Conservation (phyloP, 2,329 filamentous ascomycete species). For the Claviceps fusiformis region DNA sequence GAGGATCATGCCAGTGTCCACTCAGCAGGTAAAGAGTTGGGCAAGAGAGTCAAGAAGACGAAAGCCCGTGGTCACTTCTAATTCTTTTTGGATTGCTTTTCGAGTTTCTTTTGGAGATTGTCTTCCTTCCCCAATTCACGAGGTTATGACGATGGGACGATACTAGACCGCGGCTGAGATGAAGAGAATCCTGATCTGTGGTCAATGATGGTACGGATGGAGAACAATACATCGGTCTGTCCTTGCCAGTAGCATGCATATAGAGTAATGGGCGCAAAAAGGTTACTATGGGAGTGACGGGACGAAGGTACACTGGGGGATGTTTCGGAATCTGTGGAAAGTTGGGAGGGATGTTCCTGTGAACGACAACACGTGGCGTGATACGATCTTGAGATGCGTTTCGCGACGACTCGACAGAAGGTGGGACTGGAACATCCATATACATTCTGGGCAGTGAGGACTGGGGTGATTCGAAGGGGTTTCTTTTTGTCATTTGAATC, state of each 20-base stretch:
- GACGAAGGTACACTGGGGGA: neutral
- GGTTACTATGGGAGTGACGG: neutral
- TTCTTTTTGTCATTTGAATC: too few species aligned
- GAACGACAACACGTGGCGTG: too few species aligned
- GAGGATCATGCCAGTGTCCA: constrained; percentile 44
- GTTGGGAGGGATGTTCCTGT: neutral
- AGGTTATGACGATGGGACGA: neutral
- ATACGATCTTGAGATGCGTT: neutral
- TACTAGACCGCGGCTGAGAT: neutral
- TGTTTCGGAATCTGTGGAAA: neutral
- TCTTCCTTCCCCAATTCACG: neutral
- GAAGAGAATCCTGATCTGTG: neutral
- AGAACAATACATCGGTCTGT: neutral
- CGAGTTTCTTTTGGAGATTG: neutral
- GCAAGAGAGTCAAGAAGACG: constrained; percentile 17
- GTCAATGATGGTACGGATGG: neutral
- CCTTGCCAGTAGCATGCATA: constrained; percentile 1
- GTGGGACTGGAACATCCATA: too few species aligned
- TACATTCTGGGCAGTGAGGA: too few species aligned
- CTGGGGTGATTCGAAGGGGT: too few species aligned
- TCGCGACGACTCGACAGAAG: neutral
- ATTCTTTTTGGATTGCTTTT: neutral
- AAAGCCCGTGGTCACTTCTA: constrained; percentile 13
- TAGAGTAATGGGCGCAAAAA: neutral
- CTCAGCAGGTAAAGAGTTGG: constrained; percentile 18